These are phyloP conservation scores for Phytophthora macrochlamydospora DNA, from an alignment of 352 stramenopile species.

Conservation along the genomic window DNA sequence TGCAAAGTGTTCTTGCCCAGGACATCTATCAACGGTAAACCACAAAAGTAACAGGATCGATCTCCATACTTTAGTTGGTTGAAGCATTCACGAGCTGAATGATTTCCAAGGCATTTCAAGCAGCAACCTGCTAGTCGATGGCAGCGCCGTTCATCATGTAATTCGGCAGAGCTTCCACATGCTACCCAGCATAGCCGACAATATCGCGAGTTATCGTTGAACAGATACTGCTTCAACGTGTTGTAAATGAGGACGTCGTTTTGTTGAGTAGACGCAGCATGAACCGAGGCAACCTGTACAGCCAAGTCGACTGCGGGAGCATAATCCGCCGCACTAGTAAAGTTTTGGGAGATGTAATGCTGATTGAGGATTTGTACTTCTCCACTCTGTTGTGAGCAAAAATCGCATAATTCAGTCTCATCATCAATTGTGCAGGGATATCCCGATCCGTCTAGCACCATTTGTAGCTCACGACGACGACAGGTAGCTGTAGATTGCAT, in stretches of 20 bases:
- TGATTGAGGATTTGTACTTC: not conserved
- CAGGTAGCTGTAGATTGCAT: not conserved
- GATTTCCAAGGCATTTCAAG: not conserved
- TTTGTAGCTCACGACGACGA: not conserved
- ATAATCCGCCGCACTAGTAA: not conserved
- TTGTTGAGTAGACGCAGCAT: not conserved
- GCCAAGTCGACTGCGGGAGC: not conserved
- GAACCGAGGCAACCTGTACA: not conserved
- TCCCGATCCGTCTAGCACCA: not conserved
- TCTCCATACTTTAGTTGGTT: not conserved
- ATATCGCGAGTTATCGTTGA: not conserved
- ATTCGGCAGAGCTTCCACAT: not conserved
- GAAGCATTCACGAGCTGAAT: not conserved
- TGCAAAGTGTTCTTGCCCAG: too few species aligned
- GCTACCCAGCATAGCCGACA: not conserved
- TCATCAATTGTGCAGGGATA: not conserved
- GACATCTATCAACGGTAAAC: too few species aligned
- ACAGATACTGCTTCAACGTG: not conserved
- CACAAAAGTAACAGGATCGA: not conserved
- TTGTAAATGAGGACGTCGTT: not conserved
- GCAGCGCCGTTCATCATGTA: not conserved
- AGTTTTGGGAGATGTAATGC: too few species aligned
- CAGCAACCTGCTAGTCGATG: not conserved
- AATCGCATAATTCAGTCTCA: not conserved
- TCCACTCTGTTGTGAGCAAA: not conserved